Conservation (phyloP, 768 basidiomycete genomes). For the Leucocoprinus leucothites region DNA sequence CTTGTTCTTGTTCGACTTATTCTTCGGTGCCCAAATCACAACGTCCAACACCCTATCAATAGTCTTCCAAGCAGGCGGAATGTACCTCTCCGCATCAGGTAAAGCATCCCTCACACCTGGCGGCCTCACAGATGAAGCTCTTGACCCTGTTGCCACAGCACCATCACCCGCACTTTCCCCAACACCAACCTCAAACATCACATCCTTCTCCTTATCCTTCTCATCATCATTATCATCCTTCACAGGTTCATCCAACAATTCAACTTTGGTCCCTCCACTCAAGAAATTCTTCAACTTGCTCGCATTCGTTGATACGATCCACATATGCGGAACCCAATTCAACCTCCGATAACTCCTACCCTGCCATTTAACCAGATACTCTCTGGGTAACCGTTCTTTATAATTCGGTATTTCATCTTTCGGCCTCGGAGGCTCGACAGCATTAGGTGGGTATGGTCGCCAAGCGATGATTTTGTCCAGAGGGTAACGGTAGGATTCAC, state of each 20-base stretch:
- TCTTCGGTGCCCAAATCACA: conserved; percentile 52
- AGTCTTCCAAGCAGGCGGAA: conserved; percentile 82
- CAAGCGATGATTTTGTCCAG: conserved; percentile 90
- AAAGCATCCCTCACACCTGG: conserved; percentile 38
- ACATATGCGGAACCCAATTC: conserved; percentile 92
- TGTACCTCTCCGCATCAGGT: conserved; percentile 67
- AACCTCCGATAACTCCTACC: conserved; percentile 73
- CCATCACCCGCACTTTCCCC: conserved; percentile 20
- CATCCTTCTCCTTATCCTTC: conserved; percentile 24
- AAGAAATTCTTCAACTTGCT: conserved; percentile 78
- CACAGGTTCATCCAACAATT: conserved; percentile 51
- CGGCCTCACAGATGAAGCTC: conserved; percentile 31
- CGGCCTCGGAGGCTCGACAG: conserved; percentile 45
- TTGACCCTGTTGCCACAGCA: conserved; percentile 16
- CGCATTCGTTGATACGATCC: conserved; percentile 70
- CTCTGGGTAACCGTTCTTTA: conserved; percentile 70
- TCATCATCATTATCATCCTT: conserved; percentile 27
- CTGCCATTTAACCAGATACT: conserved; percentile 92
- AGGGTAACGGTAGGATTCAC: conserved; percentile 62
- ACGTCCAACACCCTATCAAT: conserved; percentile 91
- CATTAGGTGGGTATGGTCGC: conserved; percentile 75
- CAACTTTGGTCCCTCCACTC: conserved; percentile 60
- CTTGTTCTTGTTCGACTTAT: conserved; percentile 17
- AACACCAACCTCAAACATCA: conserved; percentile 24
- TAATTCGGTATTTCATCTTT: conserved; percentile 40